phyloP scores from a whole-genome alignment of 805 yeast species.

The Starmerella roubikii region DNA sequence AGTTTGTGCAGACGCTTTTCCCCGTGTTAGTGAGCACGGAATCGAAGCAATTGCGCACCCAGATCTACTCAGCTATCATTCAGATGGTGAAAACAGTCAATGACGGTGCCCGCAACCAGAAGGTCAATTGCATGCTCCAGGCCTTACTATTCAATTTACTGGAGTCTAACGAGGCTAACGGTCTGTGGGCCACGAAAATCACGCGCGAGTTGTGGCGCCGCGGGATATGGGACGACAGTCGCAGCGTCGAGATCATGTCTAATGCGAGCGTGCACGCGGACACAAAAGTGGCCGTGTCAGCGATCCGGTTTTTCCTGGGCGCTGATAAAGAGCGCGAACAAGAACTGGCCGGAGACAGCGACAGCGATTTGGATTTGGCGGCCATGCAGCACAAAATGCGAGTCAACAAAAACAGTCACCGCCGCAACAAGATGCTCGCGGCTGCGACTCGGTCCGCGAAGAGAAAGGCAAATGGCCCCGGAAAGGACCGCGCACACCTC shows the following conservation, averaged over 20 bases:
- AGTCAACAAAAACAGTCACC: slow-evolving; percentile 69
- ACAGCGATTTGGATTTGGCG: slow-evolving; percentile 46
- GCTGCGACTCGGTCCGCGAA: slow-evolving; percentile 55
- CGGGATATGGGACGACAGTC: slow-evolving; percentile 94
- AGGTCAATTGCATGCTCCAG: slow-evolving; percentile 78
- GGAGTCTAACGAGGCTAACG: slow-evolving; percentile 69
- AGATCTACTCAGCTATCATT: slow-evolving; percentile 67
- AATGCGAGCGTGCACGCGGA: slow-evolving; percentile 87
- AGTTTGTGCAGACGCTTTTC: slow-evolving; percentile 71
- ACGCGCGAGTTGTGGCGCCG: slow-evolving; percentile 95
- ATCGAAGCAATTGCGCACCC: slow-evolving; percentile 69
- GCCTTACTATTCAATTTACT: slow-evolving; percentile 78
- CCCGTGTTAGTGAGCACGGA: slow-evolving; percentile 60
- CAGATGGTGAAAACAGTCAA: slow-evolving; percentile 70
- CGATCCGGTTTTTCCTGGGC: slow-evolving; percentile 81
- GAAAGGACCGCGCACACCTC: slow-evolving; percentile 52
- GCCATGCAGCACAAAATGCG: slow-evolving; percentile 67
- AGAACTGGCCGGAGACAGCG: slow-evolving; percentile 63
- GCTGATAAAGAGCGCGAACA: slow-evolving; percentile 92
- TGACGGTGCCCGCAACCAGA: slow-evolving; percentile 79
- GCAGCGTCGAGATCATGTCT: slow-evolving; percentile 96
- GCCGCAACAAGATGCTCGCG: slow-evolving; percentile 69
- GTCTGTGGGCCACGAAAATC: slow-evolving; percentile 90
- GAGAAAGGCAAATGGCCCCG: slow-evolving; percentile 34
- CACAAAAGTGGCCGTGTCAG: slow-evolving; percentile 74